Evolutionary conservation across 305 asterid species (phyloP), one percentile per base, ranked within the genome.

Genomic region (Salvia sclarea): DNA sequence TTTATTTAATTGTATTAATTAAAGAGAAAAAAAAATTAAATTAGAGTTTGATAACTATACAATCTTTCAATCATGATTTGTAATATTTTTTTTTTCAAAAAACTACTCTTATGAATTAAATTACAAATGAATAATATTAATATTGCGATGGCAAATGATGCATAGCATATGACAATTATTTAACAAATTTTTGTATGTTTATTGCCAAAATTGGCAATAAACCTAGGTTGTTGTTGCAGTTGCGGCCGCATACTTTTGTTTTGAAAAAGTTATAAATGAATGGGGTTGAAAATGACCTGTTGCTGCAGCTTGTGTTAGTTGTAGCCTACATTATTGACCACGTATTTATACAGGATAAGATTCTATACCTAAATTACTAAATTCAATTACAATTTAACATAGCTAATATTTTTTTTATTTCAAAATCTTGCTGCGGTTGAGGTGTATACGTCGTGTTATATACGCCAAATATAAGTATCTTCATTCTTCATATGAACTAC

Each of bases 181-280:
- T 57, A 76, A 68, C 44, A 25, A 62, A 61, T 3, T 24, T 79
- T 82, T 86, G 85, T 85, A 68, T 37, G 4, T 4, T 74, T 83
- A n/a, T 85, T 80, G 67, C 76, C 74, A 33, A 52, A 72, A 78
- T 81, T 61, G 84, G 81, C 61, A 83, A 68, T 6, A 68, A 61
- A 69, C 85, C 85, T 70, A 82, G 78, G 84, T 76, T 77, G 59
- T 73, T 70, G n/a, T 47, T 30, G 24, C 4, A 4, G 25, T 6
- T 28, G 41, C 38, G 3, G 61, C 5, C 31, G 25, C n/a, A 52
- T 33, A 28, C 61, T 55, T 49, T 49, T 70, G 20, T 28, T 6
- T 48, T 33, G 47, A 21, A 73, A 54, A 44, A 44, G 14, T 0
- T 58, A 1, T 22, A 73, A 28, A 47, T 63, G 64, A 53, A 65